Evolutionary conservation across 116 monocot species (phyloP), one percentile per base, ranked within the genome.

Genomic region (Trichopus zeylanicus): DNA sequence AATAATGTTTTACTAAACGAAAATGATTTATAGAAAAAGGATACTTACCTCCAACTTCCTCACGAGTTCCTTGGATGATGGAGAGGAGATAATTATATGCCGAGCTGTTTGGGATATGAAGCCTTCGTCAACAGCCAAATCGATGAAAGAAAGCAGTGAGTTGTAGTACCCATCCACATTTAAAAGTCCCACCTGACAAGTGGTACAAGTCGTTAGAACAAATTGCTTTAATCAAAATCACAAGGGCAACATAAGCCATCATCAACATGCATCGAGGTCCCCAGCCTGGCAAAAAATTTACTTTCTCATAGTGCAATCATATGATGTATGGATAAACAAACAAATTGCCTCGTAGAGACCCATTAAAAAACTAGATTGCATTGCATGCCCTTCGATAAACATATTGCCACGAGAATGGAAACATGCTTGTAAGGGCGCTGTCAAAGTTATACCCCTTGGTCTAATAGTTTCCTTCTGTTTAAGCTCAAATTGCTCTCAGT

Each of bases 101-200:
- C 85, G 73, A 20, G 90, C 90, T 15, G 65, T 68, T n/a, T 57
- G 53, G 6, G 82, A 76, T 22, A 90, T 79, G 46, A 90, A 90
- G 15, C 82, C 85, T 62, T 90, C 90, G 1, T 63, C 71, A 12
- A 90, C 90, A 10, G 85, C 90, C 75, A 74, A 48, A 42, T 90
- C 85, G 1, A 90, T 70, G 69, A 90, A 90, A 6, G 85, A 71
- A 15, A 90, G 62, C 8, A 90, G 34, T 0, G 82, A 77, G 39
- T 86, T 74, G 47, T 90, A 90, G 26, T 77, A 89, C 0, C 88
- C 88, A 61, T 89, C 81, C 3, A 88, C 83, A 47, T 88, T 83
- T 31, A 88, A 46, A 35, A 88, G 72, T n/a, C 88, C 88, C 55
- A 88, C 83, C 88, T 88, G 70, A 22, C 32, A 52, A 58, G 48